Evolutionary conservation across 306 rosid species (phyloP).

Genomic region (Prunus persica): Prunus_persica_NCBIv2 NC_034009.1:11610001-11610500

Average conservation of each 20-base stretch:
- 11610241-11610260: slow-evolving; percentile 65
- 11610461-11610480: background rate
- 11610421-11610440: slow-evolving; percentile 50
- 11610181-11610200: slow-evolving; percentile 81
- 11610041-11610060: background rate
- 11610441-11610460: background rate
- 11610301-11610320: slow-evolving; percentile 64
- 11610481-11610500: background rate
- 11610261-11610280: slow-evolving; percentile 87
- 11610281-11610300: slow-evolving; percentile 77
- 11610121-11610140: background rate
- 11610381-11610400: slow-evolving; percentile 36
- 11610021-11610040: background rate
- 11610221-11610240: slow-evolving; percentile 54
- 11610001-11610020: background rate
- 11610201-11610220: slow-evolving; percentile 60
- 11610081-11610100: background rate
- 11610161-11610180: background rate
- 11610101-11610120: background rate
- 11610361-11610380: slow-evolving; percentile 27
- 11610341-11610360: slow-evolving; percentile 44
- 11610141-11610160: background rate
- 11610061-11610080: background rate
- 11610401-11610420: slow-evolving; percentile 11
- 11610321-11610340: slow-evolving; percentile 62